Conservation (phyloP, 305 asterid genomes). For the Fraxinus sp. region DNA sequence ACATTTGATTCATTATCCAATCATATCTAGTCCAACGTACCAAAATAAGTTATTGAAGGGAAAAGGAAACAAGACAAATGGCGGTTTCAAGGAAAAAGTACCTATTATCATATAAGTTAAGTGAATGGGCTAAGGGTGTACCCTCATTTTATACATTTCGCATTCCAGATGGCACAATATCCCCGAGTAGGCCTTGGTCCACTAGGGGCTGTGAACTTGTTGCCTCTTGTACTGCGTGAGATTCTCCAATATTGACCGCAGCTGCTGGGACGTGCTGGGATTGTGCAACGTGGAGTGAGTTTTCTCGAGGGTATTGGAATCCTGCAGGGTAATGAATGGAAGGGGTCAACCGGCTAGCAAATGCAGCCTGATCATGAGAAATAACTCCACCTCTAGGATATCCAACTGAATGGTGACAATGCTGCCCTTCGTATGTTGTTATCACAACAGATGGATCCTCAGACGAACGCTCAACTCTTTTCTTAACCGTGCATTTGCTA, state of each 20-base stretch:
- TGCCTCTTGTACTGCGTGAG: constrained; percentile 12
- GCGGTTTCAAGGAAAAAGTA: neutral
- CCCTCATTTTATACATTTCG: constrained; percentile 42
- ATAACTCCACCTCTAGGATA: constrained; percentile 54
- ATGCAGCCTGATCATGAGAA: constrained; percentile 32
- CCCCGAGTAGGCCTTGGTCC: constrained; percentile 75
- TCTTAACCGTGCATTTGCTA: constrained; percentile 81
- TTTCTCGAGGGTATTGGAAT: constrained; percentile 30
- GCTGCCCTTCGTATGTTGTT: constrained; percentile 93
- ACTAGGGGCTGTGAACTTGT: constrained; percentile 19
- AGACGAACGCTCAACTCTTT: constrained; percentile 81
- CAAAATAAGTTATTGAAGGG: neutral
- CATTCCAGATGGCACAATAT: constrained; percentile 70
- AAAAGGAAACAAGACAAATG: neutral
- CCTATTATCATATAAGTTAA: neutral
- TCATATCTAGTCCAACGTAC: neutral
- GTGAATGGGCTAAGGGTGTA: constrained; percentile 3
- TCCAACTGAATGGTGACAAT: constrained; percentile 68
- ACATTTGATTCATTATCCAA: neutral
- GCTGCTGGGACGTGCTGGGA: neutral
- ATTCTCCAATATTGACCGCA: constrained; percentile 11
- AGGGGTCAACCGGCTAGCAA: constrained; percentile 30
- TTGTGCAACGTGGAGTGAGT: neutral
- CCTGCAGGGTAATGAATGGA: constrained; percentile 31
- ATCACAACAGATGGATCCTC: constrained; percentile 74